Percentiles rank a stretch among this genome's conserved stretches.
These are phyloP conservation scores for Lyophyllum atratum DNA, from an alignment of 768 basidiomycete species.

Conservation along the genomic window DNA sequence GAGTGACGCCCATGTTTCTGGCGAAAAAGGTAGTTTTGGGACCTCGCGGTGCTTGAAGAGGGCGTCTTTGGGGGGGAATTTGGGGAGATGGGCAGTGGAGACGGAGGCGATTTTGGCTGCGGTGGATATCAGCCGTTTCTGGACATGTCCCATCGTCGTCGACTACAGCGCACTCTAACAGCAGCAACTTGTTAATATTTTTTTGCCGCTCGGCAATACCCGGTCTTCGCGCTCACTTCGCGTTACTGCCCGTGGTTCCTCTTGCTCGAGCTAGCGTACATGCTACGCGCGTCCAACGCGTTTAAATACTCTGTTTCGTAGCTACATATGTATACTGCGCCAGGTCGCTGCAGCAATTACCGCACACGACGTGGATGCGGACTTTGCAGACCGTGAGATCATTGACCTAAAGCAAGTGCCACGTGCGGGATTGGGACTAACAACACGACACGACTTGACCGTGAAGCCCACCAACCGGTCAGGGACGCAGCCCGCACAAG, in stretches of 20 bases:
- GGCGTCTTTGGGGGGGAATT: conserved; percentile 66
- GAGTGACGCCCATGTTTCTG: conserved; percentile 67
- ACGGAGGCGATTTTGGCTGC: conserved; percentile 41
- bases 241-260: background rate
- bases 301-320: background rate
- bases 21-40: conserved; percentile 51
- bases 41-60: conserved; percentile 32
- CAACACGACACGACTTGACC: background rate
- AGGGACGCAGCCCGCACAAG: background rate
- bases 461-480: background rate
- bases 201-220: conserved; percentile 30
- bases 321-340: background rate
- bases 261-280: background rate
- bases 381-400: background rate
- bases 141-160: conserved; percentile 56
- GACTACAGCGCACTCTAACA: background rate
- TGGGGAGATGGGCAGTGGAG: conserved; percentile 52
- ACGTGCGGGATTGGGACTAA: background rate
- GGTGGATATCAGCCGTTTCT: conserved; percentile 46
- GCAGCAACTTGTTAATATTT: conserved; percentile 24
- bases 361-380: background rate
- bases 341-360: background rate
- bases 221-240: conserved; percentile 12
- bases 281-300: background rate
- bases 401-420: background rate